Conservation (phyloP, 148 eudicot genomes). For the Amaranthus palmeri region DNA sequence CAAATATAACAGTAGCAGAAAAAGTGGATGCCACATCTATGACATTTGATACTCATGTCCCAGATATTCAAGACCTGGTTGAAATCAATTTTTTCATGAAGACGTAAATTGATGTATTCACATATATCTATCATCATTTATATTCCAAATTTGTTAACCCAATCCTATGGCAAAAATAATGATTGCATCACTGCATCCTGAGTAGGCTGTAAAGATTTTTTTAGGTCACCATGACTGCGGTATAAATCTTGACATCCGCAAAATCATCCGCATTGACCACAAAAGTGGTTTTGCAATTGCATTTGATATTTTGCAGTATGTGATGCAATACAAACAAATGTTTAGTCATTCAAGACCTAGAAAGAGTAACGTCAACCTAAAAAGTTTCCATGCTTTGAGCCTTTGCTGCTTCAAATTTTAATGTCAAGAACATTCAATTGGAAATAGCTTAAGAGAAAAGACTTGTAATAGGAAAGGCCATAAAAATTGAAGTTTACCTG, state of each 20-base stretch:
- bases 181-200: neutral
- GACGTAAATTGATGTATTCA: neutral
- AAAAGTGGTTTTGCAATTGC: too few species aligned
- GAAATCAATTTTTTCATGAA: neutral
- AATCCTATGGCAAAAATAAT: neutral
- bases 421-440: neutral
- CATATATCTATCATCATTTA: neutral
- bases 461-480: neutral
- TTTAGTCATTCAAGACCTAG: neutral
- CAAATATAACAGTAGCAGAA: neutral
- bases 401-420: neutral
- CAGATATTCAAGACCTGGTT: too few species aligned
- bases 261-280: too few species aligned
- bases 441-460: neutral
- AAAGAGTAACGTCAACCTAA: neutral
- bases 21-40: neutral
- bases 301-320: neutral
- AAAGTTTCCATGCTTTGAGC: neutral
- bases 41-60: neutral
- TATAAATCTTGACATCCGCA: too few species aligned
- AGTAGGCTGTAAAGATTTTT: neutral
- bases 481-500: conserved; percentile 40
- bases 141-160: neutral
- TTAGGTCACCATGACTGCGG: too few species aligned
- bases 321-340: neutral